A percentile compares a stretch with the other conserved stretches of the same genome.
Conservation (phyloP, 2,329 filamentous ascomycete genomes). For the Fusarium heterosporum region DNA sequence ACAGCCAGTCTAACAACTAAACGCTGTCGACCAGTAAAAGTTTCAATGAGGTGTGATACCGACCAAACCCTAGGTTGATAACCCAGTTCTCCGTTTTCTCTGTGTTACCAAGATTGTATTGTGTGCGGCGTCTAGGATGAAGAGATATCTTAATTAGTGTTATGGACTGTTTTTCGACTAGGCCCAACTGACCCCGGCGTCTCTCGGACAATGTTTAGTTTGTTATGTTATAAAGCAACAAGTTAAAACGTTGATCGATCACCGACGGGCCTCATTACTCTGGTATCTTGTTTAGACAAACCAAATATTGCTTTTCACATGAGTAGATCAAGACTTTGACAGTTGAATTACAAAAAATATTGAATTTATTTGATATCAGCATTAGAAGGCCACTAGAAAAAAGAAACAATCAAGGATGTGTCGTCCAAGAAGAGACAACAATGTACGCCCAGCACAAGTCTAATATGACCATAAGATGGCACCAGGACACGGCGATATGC, state of each 20-base stretch:
- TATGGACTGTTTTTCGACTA: neutral
- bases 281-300: no score
- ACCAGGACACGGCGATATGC: slow-evolving; percentile 18
- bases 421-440: slow-evolving; percentile 48
- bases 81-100: neutral
- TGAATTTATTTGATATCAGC: slow-evolving; percentile 68
- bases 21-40: neutral
- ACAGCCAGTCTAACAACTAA: slow-evolving; percentile 93
- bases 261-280: no score
- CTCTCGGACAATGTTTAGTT: slow-evolving; percentile 10
- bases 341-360: slow-evolving; percentile 46
- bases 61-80: neutral
- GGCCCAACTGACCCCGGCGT: slow-evolving; percentile 17
- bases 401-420: slow-evolving; percentile 54
- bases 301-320: no score
- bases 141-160: slow-evolving; percentile 18
- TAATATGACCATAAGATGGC: slow-evolving; percentile 38
- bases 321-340: no score
- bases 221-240: slow-evolving; percentile 12
- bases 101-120: slow-evolving; percentile 13
- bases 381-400: slow-evolving; percentile 73
- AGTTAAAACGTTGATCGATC: neutral
- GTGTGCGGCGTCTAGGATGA: neutral
- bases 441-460: slow-evolving; percentile 42
- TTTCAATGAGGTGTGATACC: neutral